phyloP scores from a whole-genome alignment of 2,329 filamentous ascomycete genomes.

The Alternaria angustiovoidea region DNA sequence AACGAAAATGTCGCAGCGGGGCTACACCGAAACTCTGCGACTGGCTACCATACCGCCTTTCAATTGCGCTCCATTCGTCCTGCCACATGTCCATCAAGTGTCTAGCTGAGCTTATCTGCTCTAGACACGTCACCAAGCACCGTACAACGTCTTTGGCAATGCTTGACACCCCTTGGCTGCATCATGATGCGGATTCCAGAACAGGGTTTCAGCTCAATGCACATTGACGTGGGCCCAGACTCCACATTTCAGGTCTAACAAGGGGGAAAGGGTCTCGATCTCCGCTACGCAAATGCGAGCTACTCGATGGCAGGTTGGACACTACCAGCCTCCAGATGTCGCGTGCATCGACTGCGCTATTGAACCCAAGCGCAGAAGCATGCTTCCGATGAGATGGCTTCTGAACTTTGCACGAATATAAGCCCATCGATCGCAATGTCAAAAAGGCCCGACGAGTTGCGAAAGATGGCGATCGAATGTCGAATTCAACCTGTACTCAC shows the following conservation, averaged over 20 bases:
- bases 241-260: conserved; percentile 3
- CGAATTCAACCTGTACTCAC: neutral
- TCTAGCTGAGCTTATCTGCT: conserved; percentile 14
- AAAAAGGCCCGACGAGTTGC: neutral
- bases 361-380: neutral
- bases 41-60: neutral
- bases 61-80: conserved; percentile 1
- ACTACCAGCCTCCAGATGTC: neutral
- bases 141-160: conserved; percentile 21
- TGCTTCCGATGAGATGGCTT: neutral
- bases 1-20: conserved; percentile 9
- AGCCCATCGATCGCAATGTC: neutral
- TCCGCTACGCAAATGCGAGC: conserved; percentile 1
- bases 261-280: conserved; percentile 6
- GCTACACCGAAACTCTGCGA: conserved; percentile 14
- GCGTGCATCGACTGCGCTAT: neutral
- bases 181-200: neutral
- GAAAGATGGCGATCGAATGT: neutral
- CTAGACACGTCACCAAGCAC: conserved; percentile 40
- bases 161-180: conserved; percentile 37
- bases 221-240: conserved; percentile 29
- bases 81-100: neutral
- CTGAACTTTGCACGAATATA: neutral
- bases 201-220: conserved; percentile 26
- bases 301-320: neutral